Percentiles rank a stretch among this genome's conserved stretches.
These are phyloP conservation scores for Macaranga tanarius DNA, from an alignment of 441 rosid species.

Conservation along the genomic window DNA sequence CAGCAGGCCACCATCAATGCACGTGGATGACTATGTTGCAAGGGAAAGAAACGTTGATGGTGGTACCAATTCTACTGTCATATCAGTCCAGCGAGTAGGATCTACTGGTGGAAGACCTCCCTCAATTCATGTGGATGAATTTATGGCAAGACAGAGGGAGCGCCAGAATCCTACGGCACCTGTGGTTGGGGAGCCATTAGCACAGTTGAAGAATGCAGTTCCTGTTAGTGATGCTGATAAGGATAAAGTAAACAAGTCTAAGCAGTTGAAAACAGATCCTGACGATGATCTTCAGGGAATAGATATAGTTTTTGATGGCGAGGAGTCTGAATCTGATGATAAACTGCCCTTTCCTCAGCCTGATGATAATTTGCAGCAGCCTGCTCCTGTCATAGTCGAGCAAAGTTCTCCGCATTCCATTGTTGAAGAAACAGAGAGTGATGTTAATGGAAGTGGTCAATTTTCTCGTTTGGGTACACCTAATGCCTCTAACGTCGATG, in stretches of 20 bases:
- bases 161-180: constrained; percentile 68
- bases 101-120: constrained; percentile 98
- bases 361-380: constrained; percentile 81
- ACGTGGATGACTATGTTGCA: constrained; percentile 98
- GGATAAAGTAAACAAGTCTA: constrained; percentile 62
- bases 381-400: constrained; percentile 65
- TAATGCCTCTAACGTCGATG: constrained; percentile 64
- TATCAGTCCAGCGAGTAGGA: constrained; percentile 76
- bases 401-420: constrained; percentile 88
- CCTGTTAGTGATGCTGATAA: constrained; percentile 41
- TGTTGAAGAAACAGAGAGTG: constrained; percentile 94
- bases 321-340: constrained; percentile 91
- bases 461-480: constrained; percentile 70
- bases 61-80: constrained; percentile 69
- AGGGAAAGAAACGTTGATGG: constrained; percentile 89
- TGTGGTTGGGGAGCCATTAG: constrained; percentile 66
- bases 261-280: constrained; percentile 74
- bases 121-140: constrained; percentile 97
- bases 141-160: constrained; percentile 96
- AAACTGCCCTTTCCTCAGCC: constrained; percentile 86
- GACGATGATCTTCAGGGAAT: constrained; percentile 97
- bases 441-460: constrained; percentile 70
- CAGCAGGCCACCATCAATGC: constrained; percentile 99
- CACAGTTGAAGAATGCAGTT: constrained; percentile 57
- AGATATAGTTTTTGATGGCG: constrained; percentile 94